Conservation (phyloP, 805 yeast genomes). For the Candida fluviatilis region DNA sequence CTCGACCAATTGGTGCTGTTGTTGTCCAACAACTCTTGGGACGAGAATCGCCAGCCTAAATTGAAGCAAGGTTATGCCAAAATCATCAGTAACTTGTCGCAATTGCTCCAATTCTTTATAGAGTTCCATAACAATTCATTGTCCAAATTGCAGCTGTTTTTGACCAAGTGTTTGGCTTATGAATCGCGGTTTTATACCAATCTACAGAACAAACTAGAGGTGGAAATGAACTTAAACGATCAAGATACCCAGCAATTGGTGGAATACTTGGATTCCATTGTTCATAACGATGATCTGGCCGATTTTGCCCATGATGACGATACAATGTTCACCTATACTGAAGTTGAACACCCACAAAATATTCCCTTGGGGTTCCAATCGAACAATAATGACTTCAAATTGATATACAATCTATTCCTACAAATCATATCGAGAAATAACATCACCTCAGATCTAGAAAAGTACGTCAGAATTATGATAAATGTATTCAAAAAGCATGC, state of each 20-base stretch:
- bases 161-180: slow-evolving; percentile 17
- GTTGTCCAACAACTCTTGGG: background rate
- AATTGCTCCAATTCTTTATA: slow-evolving; percentile 13
- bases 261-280: slow-evolving; percentile 15
- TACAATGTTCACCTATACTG: slow-evolving; percentile 18
- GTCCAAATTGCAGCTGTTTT: slow-evolving; percentile 10
- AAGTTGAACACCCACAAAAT: slow-evolving; percentile 1
- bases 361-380: slow-evolving; percentile 13
- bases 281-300: slow-evolving; percentile 6
- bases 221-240: slow-evolving; percentile 12
- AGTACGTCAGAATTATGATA: slow-evolving; percentile 3
- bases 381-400: slow-evolving; percentile 15
- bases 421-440: slow-evolving; percentile 1
- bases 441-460: background rate
- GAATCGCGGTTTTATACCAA: slow-evolving; percentile 14
- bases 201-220: slow-evolving; percentile 14
- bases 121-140: slow-evolving; percentile 15
- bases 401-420: slow-evolving; percentile 3
- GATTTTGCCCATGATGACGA: slow-evolving; percentile 10
- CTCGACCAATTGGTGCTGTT: background rate
- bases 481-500: slow-evolving; percentile 4
- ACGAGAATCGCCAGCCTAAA: slow-evolving; percentile 9
- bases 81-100: slow-evolving; percentile 13
- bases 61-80: slow-evolving; percentile 14
- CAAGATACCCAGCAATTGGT: slow-evolving; percentile 20